Conservation (phyloP, 345 rosid species). For the Trapa bicornis region DNA sequence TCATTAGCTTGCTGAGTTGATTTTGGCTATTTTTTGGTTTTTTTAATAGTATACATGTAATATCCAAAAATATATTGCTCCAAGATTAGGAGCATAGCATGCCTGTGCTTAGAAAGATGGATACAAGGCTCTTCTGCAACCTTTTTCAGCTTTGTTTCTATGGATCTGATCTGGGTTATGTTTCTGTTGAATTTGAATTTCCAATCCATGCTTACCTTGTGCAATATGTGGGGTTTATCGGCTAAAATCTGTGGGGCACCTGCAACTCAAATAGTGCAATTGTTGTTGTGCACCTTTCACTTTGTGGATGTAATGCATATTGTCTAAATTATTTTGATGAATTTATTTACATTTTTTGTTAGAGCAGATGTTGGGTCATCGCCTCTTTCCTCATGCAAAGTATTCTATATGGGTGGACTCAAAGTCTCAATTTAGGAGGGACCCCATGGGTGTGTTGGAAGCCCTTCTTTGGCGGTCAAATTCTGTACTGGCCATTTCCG, state of each 20-base stretch:
- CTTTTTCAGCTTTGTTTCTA: background rate
- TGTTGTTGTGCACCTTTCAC: background rate
- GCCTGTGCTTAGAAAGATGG: background rate
- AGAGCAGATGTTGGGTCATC: conserved; percentile 80
- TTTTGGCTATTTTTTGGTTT: background rate
- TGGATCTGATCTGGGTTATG: background rate
- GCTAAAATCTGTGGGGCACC: background rate
- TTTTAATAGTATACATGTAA: background rate
- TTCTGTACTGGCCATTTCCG: conserved; percentile 80
- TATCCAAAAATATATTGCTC: background rate
- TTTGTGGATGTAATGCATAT: background rate
- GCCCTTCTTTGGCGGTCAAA: conserved; percentile 87
- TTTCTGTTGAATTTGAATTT: background rate
- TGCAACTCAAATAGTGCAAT: background rate
- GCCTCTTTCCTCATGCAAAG: conserved; percentile 67
- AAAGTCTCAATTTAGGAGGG: conserved; percentile 92
- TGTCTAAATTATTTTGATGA: background rate
- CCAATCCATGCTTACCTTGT: background rate
- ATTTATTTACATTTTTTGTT: conserved; percentile 4
- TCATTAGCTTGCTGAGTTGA: background rate
- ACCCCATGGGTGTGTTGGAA: conserved; percentile 79
- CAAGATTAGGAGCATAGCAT: background rate
- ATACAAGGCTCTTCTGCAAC: background rate
- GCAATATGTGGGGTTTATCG: background rate
- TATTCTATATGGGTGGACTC: conserved; percentile 97